phyloP scores from a whole-genome alignment of 495 filamentous ascomycete genomes.

The Podospora pseudocomata region DNA sequence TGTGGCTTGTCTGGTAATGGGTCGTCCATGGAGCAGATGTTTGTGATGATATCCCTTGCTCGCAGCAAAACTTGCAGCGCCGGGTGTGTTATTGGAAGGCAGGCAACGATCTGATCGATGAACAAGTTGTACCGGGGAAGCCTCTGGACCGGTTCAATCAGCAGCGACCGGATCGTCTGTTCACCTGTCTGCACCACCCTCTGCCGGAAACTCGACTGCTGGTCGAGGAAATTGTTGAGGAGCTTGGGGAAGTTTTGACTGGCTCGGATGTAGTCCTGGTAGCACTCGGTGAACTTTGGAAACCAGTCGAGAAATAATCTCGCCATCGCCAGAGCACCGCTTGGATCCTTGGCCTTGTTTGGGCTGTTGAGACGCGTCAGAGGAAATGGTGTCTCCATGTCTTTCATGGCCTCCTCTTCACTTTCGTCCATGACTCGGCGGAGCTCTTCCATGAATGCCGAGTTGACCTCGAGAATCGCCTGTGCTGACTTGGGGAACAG shows the following conservation, averaged over 20 bases:
- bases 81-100: slow-evolving; percentile 77
- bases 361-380: slow-evolving; percentile 46
- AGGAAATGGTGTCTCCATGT: slow-evolving; percentile 51
- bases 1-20: slow-evolving; percentile 62
- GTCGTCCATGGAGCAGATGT: slow-evolving; percentile 87
- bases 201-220: slow-evolving; percentile 75
- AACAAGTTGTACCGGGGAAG: slow-evolving; percentile 92
- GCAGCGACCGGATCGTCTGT: slow-evolving; percentile 81
- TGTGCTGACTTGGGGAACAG: slow-evolving; percentile 79
- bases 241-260: slow-evolving; percentile 80
- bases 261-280: slow-evolving; percentile 83
- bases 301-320: slow-evolving; percentile 83
- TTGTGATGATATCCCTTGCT: slow-evolving; percentile 85
- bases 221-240: slow-evolving; percentile 67
- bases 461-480: slow-evolving; percentile 73
- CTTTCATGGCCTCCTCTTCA: slow-evolving; percentile 70
- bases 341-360: slow-evolving; percentile 60
- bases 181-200: slow-evolving; percentile 81
- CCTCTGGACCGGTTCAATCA: slow-evolving; percentile 95
- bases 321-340: slow-evolving; percentile 69
- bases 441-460: slow-evolving; percentile 70
- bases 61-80: slow-evolving; percentile 75
- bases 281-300: slow-evolving; percentile 81
- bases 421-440: slow-evolving; percentile 74
- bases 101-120: slow-evolving; percentile 88